Evolutionary conservation across 2,329 filamentous ascomycete genomes (phyloP), one percentile per base, ranked within the genome.

Genomic region (Trichothecium sympodiale): DNA sequence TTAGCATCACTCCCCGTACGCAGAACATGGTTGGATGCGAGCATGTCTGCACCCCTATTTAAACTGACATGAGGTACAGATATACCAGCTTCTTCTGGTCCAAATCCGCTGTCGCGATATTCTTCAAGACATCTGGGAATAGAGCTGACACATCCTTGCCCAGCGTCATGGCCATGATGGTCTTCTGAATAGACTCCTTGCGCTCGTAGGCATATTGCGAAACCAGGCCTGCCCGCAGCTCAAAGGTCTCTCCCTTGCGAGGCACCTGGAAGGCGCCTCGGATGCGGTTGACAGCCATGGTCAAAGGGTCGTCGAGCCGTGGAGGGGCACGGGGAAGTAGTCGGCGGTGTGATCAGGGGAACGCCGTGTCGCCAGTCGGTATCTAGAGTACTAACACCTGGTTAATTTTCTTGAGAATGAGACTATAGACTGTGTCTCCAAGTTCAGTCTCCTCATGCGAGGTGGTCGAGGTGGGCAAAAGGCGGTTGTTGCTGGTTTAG

Each of bases 21-120:
- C 14, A 23, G 18, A 2, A 14, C 8, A 37, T 16, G 8, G 7
- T 8, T 25, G 15, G 14, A 32, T 18, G 27, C 38, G 8, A 16
- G 13, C 18, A 15, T 26, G 17, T 8, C 26, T 17, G 16, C 17
- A 34, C 20, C 20, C 10, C 6, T 10, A 25, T 6, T 6, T 10
- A 25, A 13, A 58, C 77, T 49, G 61, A 93, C 91, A 98, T 98
- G 41, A 98, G 69, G 57, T 98, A 98, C 33, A 98, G 71, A 55
- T 98, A 98, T 14, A 98, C 91, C 46, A 98, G 82, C 70, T 98
- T 98, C 76, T 98, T 98, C 69, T 98, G 91, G 58, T 98, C 91
- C 43, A 98, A 65, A 54, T 98, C 91, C 31, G 64, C 69, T 1
- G 91, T 98, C 39, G 91, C 91, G 60, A 98, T 98, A 55, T 98